These are phyloP conservation scores for Tetradesmus lagerheimii DNA, from an alignment of 139 green algal species.

Conservation along the genomic window DNA sequence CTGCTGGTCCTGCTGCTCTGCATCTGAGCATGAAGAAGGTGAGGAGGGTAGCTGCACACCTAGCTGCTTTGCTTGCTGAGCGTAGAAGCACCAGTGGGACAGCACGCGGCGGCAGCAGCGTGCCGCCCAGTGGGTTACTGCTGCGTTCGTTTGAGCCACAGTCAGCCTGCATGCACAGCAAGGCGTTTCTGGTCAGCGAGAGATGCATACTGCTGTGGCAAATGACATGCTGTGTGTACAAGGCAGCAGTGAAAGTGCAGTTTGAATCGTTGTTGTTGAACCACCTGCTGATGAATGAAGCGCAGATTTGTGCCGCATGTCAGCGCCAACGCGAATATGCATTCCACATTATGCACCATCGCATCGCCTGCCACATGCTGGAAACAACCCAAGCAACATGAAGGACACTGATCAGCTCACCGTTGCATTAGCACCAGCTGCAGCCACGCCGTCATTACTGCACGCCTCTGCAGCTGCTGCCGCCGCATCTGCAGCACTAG, in stretches of 20 bases:
- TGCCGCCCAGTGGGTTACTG: neutral
- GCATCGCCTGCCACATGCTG: too few relatives aligned
- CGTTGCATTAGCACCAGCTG: neutral
- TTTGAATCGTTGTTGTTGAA: too few relatives aligned
- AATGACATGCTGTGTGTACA: neutral
- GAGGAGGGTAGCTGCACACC: slow-evolving; percentile 19
- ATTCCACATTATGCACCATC: too few relatives aligned
- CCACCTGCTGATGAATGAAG: too few relatives aligned
- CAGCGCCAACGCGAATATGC: too few relatives aligned
- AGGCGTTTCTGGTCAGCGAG: neutral
- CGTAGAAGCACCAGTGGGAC: slow-evolving; percentile 14
- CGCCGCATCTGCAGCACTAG: neutral
- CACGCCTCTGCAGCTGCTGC: neutral
- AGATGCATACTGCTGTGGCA: neutral
- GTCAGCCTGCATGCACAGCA: neutral
- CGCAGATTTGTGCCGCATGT: too few relatives aligned
- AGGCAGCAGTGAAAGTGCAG: neutral
- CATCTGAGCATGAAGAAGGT: slow-evolving; percentile 7
- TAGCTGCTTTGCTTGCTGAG: neutral
- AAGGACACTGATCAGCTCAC: too few relatives aligned
- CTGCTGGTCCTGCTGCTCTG: neutral
- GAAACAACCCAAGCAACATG: too few relatives aligned
- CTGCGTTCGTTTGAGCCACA: neutral
- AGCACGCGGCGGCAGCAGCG: neutral
- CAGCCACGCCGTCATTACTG: neutral